Conservation (phyloP, 2,329 filamentous ascomycete genomes). For the Cercospora beticola region DNA sequence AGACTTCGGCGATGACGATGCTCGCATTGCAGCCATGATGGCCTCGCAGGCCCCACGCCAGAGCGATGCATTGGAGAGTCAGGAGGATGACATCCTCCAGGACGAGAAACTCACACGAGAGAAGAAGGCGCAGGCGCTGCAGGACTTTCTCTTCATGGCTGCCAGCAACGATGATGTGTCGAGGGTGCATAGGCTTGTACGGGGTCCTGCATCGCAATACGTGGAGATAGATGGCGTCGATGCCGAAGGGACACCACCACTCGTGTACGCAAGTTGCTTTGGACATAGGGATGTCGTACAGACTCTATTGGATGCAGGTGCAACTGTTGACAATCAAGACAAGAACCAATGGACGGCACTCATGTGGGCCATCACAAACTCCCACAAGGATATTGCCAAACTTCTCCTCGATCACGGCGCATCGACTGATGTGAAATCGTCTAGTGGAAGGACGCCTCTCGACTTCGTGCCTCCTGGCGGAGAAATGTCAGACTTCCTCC, state of each 20-base stretch:
- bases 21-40: slow-evolving; percentile 90
- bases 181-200: slow-evolving; percentile 72
- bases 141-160: slow-evolving; percentile 89
- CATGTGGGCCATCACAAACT: slow-evolving; percentile 99
- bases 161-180: slow-evolving; percentile 92
- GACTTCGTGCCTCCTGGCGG: slow-evolving; percentile 87
- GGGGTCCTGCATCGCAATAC: slow-evolving; percentile 69
- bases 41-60: slow-evolving; percentile 81
- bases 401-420: slow-evolving; percentile 87
- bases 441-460: slow-evolving; percentile 87
- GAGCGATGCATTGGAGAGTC: slow-evolving; percentile 62
- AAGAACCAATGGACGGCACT: slow-evolving; percentile 95
- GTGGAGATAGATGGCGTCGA: slow-evolving; percentile 86
- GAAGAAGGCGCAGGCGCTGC: slow-evolving; percentile 78
- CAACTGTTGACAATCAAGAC: slow-evolving; percentile 88
- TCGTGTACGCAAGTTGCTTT: slow-evolving; percentile 98
- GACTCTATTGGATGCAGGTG: slow-evolving; percentile 79
- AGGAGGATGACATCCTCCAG: slow-evolving; percentile 75
- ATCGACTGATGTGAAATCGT: slow-evolving; percentile 93
- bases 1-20: slow-evolving; percentile 72
- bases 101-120: slow-evolving; percentile 71
- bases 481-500: slow-evolving; percentile 92
- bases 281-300: slow-evolving; percentile 88
- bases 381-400: slow-evolving; percentile 94
- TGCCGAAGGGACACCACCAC: slow-evolving; percentile 90